These are phyloP conservation scores for Monilinia fructigena DNA, from an alignment of 2,329 filamentous ascomycete genomes.

Conservation along the genomic window DNA sequence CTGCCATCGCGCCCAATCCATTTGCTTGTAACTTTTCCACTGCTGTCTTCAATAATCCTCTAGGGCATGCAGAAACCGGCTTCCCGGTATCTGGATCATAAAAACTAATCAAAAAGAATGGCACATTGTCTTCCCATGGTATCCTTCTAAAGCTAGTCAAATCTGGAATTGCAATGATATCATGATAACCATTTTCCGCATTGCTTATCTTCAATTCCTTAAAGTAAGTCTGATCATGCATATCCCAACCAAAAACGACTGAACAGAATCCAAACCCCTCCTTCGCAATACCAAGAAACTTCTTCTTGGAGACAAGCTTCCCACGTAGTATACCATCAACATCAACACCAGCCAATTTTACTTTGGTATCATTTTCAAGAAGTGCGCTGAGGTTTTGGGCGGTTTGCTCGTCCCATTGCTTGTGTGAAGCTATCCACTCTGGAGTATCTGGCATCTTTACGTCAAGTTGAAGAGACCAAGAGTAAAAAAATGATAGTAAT, in stretches of 20 bases:
- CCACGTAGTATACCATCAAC: conserved; percentile 84
- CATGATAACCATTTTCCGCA: conserved; percentile 84
- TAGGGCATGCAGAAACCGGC: conserved; percentile 74
- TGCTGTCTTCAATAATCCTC: conserved; percentile 69
- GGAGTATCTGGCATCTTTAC: conserved; percentile 18
- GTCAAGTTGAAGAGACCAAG: background rate
- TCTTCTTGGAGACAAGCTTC: conserved; percentile 89
- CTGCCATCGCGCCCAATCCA: conserved; percentile 83
- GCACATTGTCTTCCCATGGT: conserved; percentile 85
- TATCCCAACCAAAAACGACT: conserved; percentile 94
- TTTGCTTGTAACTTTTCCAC: conserved; percentile 64
- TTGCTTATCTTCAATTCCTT: conserved; percentile 84
- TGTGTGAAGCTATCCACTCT: conserved; percentile 21
- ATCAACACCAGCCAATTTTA: conserved; percentile 86
- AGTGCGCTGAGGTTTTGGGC: conserved; percentile 63
- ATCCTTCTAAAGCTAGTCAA: conserved; percentile 76
- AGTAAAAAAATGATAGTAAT: background rate
- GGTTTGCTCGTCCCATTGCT: conserved; percentile 49
- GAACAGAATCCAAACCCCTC: conserved; percentile 91
- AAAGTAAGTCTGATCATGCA: conserved; percentile 91
- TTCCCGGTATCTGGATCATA: conserved; percentile 72
- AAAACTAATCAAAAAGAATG: conserved; percentile 83
- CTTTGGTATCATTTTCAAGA: conserved; percentile 68
- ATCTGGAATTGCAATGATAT: conserved; percentile 80
- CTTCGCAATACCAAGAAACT: conserved; percentile 80